Percentiles rank a stretch among this genome's conserved stretches.
phyloP scores from a whole-genome alignment of 345 rosid genomes.

The Populus ilicifolia region DNA sequence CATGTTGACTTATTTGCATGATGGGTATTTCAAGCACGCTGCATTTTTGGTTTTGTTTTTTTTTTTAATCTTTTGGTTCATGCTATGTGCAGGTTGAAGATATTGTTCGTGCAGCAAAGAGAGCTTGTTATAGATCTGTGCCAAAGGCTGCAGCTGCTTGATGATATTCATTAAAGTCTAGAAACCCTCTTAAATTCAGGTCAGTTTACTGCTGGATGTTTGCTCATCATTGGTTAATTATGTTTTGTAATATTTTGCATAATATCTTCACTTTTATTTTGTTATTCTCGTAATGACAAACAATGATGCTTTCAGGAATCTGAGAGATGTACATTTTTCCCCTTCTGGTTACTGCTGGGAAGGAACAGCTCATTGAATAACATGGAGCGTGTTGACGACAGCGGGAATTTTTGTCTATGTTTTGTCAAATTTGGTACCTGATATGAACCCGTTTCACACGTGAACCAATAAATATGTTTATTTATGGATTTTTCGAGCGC shows the following conservation, averaged over 20 bases:
- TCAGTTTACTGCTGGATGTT: not conserved
- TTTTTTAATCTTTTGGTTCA: not conserved
- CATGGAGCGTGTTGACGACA: slow-evolving; percentile 10
- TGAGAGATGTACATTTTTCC: slow-evolving; percentile 8
- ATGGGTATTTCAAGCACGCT: not conserved
- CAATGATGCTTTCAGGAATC: slow-evolving; percentile 8
- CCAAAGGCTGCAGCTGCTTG: slow-evolving; percentile 21
- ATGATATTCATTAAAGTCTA: not conserved
- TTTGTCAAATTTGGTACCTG: slow-evolving; percentile 13
- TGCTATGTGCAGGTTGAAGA: slow-evolving; percentile 47
- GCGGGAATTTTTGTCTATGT: not conserved
- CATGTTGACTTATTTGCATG: not conserved
- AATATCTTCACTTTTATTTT: not conserved
- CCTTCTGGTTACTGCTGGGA: slow-evolving; percentile 17
- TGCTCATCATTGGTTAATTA: not conserved
- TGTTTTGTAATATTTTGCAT: not conserved
- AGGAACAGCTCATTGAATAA: slow-evolving; percentile 27
- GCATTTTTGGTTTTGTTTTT: not conserved
- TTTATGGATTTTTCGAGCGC: not conserved
- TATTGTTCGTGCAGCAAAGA: slow-evolving; percentile 60
- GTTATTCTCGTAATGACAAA: not conserved
- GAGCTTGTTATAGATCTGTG: slow-evolving; percentile 59
- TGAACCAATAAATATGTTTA: slow-evolving; percentile 8
- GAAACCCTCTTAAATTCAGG: slow-evolving; percentile 3
- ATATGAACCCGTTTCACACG: slow-evolving; percentile 2